These are phyloP conservation scores for Wallemia ichthyophaga DNA, from an alignment of 1,284 basidiomycete genomes.

Conservation along the genomic window DNA sequence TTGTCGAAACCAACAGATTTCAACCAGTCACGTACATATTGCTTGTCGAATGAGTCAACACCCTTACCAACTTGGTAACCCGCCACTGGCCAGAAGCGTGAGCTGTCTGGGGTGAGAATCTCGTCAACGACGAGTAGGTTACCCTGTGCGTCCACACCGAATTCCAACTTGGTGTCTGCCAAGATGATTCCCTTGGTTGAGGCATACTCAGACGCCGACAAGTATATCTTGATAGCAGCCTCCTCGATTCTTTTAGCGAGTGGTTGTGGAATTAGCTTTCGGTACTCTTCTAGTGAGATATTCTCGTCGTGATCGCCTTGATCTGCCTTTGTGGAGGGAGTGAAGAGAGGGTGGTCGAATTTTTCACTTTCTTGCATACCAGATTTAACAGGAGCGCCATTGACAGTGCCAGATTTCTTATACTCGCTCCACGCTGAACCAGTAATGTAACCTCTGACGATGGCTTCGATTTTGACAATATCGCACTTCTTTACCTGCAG, in stretches of 20 bases:
- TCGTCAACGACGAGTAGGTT: slow-evolving; percentile 77
- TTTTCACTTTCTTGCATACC: slow-evolving; percentile 64
- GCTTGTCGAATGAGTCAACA: slow-evolving; percentile 88
- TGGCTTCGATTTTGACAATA: slow-evolving; percentile 83
- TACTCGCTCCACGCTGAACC: slow-evolving; percentile 92
- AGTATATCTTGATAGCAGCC: slow-evolving; percentile 37
- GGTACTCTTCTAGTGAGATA: slow-evolving; percentile 56
- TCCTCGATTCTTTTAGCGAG: slow-evolving; percentile 31
- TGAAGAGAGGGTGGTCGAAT: slow-evolving; percentile 60
- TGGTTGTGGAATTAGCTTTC: slow-evolving; percentile 21
- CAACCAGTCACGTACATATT: slow-evolving; percentile 78
- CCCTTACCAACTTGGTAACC: slow-evolving; percentile 41
- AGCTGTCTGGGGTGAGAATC: slow-evolving; percentile 83
- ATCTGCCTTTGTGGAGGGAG: slow-evolving; percentile 89
- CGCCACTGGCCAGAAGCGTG: slow-evolving; percentile 69
- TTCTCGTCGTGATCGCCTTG: slow-evolving; percentile 90
- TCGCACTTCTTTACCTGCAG: slow-evolving; percentile 79
- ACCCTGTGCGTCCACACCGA: slow-evolving; percentile 28
- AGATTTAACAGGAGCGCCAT: slow-evolving; percentile 44
- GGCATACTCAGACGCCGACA: slow-evolving; percentile 47
- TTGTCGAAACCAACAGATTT: slow-evolving; percentile 31
- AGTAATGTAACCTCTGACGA: slow-evolving; percentile 84
- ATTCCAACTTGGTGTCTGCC: slow-evolving; percentile 82
- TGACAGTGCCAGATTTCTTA: slow-evolving; percentile 57
- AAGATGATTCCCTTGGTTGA: slow-evolving; percentile 60